A percentile compares a stretch with the other conserved stretches of the same genome.
These are phyloP conservation scores for Solioccasus polychromus DNA, from an alignment of 768 basidiomycete genomes.

Conservation along the genomic window DNA sequence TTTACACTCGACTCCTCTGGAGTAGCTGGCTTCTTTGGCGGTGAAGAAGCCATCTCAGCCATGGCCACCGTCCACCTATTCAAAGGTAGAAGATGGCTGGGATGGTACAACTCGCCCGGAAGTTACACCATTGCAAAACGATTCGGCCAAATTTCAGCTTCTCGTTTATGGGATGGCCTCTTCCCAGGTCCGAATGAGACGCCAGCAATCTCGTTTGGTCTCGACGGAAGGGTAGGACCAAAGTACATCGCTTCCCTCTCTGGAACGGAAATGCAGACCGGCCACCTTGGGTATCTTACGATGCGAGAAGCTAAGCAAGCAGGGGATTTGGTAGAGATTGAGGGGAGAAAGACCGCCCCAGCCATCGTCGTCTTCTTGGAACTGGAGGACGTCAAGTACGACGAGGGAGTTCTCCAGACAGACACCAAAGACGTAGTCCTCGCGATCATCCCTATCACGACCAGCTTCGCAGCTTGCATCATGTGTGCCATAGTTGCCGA, in stretches of 20 bases:
- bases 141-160: conserved; percentile 29
- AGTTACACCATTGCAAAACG: conserved; percentile 33
- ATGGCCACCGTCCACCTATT: conserved; percentile 36
- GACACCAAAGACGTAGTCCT: conserved; percentile 9
- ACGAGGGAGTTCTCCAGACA: conserved; percentile 8
- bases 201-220: conserved; percentile 26
- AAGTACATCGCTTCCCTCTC: conserved; percentile 25
- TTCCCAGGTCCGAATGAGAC: conserved; percentile 30
- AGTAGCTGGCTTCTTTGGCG: conserved; percentile 36
- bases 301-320: conserved; percentile 13
- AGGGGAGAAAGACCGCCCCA: conserved; percentile 17
- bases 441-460: conserved; percentile 21
- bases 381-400: conserved; percentile 21
- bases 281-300: conserved; percentile 30
- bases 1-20: conserved; percentile 31
- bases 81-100: conserved; percentile 31
- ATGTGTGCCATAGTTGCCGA: conserved; percentile 26
- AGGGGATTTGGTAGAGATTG: not conserved
- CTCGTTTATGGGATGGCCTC: conserved; percentile 31
- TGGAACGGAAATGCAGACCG: conserved; percentile 28
- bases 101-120: conserved; percentile 38
- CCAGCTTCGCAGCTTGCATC: conserved; percentile 23
- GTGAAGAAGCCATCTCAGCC: conserved; percentile 36
- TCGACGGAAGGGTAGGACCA: conserved; percentile 29
- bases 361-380: conserved; percentile 20